These are phyloP conservation scores for Trichoderma afroharzianum DNA, from an alignment of 2,329 filamentous ascomycete species.

Conservation along the genomic window DNA sequence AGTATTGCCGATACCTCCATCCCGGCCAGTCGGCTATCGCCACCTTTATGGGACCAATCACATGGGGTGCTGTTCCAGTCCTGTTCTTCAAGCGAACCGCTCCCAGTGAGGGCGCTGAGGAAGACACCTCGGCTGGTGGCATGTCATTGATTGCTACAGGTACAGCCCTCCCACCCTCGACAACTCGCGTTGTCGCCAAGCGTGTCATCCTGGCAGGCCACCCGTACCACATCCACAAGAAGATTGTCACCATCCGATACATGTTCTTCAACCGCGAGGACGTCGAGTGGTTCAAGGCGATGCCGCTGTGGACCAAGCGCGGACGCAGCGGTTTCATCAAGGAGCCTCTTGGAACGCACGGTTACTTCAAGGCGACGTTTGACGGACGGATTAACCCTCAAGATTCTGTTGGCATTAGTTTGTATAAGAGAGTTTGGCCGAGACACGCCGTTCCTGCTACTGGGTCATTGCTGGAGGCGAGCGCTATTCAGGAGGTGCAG, in stretches of 20 bases:
- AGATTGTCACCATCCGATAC: constrained; percentile 92
- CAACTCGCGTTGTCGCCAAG: constrained; percentile 81
- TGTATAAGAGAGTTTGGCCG: constrained; percentile 85
- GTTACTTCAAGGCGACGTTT: constrained; percentile 99
- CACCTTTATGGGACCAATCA: constrained; percentile 83
- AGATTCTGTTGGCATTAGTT: constrained; percentile 85
- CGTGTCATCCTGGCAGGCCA: constrained; percentile 91
- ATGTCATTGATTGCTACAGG: constrained; percentile 81
- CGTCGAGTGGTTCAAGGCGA: constrained; percentile 94
- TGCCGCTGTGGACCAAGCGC: constrained; percentile 90
- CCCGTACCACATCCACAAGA: constrained; percentile 98
- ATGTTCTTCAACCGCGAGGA: constrained; percentile 99
- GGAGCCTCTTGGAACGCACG: constrained; percentile 90
- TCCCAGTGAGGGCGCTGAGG: constrained; percentile 42
- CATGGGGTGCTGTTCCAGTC: constrained; percentile 87
- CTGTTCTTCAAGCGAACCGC: constrained; percentile 74
- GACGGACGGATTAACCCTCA: constrained; percentile 94
- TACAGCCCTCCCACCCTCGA: constrained; percentile 76
- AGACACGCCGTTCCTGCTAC: constrained; percentile 55
- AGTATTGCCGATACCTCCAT: constrained; percentile 88
- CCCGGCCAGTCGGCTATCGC: constrained; percentile 87
- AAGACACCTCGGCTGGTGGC: constrained; percentile 39
- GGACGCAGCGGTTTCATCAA: constrained; percentile 90
- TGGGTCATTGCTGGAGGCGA: constrained; percentile 41
- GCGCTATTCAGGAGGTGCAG: neutral